Evolutionary conservation across 345 rosid species (phyloP).

Genomic region (Sonneratia alba): DNA sequence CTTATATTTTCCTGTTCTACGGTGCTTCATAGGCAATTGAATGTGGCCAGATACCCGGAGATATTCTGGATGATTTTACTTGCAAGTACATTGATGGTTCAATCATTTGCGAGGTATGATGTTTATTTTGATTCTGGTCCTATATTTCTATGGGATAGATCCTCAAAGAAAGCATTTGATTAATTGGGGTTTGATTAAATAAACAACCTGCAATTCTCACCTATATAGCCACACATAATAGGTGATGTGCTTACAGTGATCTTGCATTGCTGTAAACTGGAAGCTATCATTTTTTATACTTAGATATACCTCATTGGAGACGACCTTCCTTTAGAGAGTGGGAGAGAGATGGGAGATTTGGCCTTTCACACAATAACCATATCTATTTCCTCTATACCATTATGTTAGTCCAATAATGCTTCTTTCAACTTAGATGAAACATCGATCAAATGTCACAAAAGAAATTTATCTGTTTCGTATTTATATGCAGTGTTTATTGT

Average conservation of each 20-base stretch:
- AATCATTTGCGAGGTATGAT: slow-evolving; percentile 72
- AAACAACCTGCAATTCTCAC: neutral
- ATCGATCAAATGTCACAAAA: neutral
- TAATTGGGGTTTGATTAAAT: neutral
- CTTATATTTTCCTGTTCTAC: slow-evolving; percentile 1
- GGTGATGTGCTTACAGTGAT: neutral
- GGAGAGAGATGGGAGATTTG: neutral
- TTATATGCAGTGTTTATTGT: neutral
- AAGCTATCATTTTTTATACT: neutral
- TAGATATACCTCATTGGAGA: neutral
- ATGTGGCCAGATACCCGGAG: slow-evolving; percentile 81
- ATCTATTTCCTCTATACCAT: neutral
- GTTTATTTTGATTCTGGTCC: neutral
- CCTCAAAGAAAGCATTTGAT: neutral
- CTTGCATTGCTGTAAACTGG: neutral
- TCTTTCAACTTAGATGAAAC: neutral
- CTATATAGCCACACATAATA: neutral
- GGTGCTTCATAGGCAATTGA: slow-evolving; percentile 61
- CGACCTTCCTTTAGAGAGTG: neutral
- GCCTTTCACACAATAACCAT: neutral
- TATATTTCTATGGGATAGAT: neutral
- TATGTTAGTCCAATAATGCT: neutral
- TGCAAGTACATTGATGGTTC: slow-evolving; percentile 70
- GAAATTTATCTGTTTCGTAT: neutral
- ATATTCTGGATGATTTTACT: slow-evolving; percentile 62